Base-by-base conservation (phyloP, 1,284 basidiomycete species). In the Leccinum variabile region DNA sequence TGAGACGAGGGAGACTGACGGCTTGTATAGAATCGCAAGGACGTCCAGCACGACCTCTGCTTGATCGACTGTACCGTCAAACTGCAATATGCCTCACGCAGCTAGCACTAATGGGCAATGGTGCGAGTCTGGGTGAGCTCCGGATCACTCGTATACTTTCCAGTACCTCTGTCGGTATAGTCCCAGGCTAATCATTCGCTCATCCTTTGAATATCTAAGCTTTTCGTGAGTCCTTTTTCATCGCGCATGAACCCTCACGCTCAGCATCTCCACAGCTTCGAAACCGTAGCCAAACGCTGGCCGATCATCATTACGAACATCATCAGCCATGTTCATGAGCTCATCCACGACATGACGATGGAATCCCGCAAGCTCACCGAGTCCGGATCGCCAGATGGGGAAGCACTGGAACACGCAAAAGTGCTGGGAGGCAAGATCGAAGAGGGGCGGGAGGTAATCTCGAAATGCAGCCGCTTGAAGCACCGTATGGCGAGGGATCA, bases 401-500 rank as follows among this genome's bases (percentile, higher is more conserved):
- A 65, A 61, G 66, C 70, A 44, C 49, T 44, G 25, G 59, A 64
- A 62, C 65, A 63, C 37, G 50, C 49, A 52, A 62, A 63, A 22
- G 22, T 22, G 11, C 64, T 71, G 11, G 67, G 78, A n/a, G 76
- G 69, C 63, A 84, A 81, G 70, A 77, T 90, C 54, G 73, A 74
- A 8, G 91, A 95, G 72, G 94, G 91, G 5, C 95, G 92, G 74
- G 77, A 70, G 18, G 87, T 97, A 68, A 95, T 99, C 62, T 83
- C 87, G 61, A 82, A 85, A 68, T 82, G 96, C 62, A 89, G 91
- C 69, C 86, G 86, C 70, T 79, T 98, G 65, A 97, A 96, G 77
- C 92, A 97, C 77, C 88, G 92, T 71, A 95, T 98, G 90, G 89
- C 86, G 0, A 82, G 92, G 65, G 91, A 98, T 77, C 84, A 85